Evolutionary conservation across 2,329 filamentous ascomycete species (phyloP).

Genomic region (Fusarium compactum): DNA sequence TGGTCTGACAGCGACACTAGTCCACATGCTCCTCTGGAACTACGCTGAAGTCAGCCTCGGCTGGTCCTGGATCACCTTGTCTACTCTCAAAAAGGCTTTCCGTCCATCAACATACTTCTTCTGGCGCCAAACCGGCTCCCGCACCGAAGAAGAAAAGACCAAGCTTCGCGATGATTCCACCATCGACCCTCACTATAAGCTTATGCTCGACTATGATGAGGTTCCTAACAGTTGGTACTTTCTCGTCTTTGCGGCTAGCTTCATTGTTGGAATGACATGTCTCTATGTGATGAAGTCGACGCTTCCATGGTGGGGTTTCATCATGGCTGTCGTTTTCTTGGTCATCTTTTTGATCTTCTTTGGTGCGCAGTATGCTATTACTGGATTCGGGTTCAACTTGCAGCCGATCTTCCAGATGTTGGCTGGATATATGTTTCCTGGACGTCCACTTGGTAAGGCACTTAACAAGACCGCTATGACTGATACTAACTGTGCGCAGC

Average conservation of each 20-base stretch:
- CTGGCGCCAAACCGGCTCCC: conserved; percentile 8
- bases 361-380: conserved; percentile 47
- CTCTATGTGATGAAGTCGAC: conserved; percentile 47
- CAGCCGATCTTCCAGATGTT: conserved; percentile 36
- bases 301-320: conserved; percentile 55
- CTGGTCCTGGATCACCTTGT: conserved; percentile 25
- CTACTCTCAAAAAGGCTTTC: conserved; percentile 2
- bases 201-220: conserved; percentile 34
- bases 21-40: conserved; percentile 42
- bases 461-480: no score
- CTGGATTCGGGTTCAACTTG: conserved; percentile 20
- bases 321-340: conserved; percentile 54
- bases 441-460: conserved; percentile 19
- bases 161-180: conserved; percentile 19
- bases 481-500: not conserved
- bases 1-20: conserved; percentile 22
- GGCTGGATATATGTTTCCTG: conserved; percentile 30
- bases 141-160: conserved; percentile 26
- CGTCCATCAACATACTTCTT: conserved; percentile 14
- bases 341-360: conserved; percentile 55
- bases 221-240: conserved; percentile 31
- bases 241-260: not conserved
- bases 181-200: conserved; percentile 35
- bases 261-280: conserved; percentile 8
- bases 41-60: conserved; percentile 39